These are phyloP conservation scores for Penicillium mononematosum DNA, from an alignment of 495 filamentous ascomycete species.

Conservation along the genomic window DNA sequence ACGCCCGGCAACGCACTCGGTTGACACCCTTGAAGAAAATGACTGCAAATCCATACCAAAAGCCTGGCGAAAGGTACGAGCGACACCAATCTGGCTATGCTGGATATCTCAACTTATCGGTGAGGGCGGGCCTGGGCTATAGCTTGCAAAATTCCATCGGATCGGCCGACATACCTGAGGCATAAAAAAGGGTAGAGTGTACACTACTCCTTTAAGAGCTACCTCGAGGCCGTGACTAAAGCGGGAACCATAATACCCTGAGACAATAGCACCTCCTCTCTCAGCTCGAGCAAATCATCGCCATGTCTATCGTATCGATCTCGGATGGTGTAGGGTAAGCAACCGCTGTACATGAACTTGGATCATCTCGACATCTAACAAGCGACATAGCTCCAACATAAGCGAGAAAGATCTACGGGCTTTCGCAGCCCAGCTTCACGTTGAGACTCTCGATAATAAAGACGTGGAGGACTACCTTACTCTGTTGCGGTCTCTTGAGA, in stretches of 20 bases:
- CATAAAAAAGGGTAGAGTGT: too few species aligned
- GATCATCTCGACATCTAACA: background rate
- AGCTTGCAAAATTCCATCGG: background rate
- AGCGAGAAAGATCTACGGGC: slow-evolving; percentile 12
- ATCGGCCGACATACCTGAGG: background rate
- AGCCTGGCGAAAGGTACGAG: background rate
- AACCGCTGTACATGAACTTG: background rate
- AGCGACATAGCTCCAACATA: slow-evolving; percentile 20
- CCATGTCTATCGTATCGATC: background rate
- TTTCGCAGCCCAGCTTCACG: slow-evolving; percentile 17
- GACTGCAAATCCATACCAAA: too few species aligned
- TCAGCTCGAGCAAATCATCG: background rate
- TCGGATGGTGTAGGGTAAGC: slow-evolving; percentile 1
- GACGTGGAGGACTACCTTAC: slow-evolving; percentile 29
- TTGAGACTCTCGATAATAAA: slow-evolving; percentile 16
- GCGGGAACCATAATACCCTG: background rate
- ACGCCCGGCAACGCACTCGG: too few species aligned
- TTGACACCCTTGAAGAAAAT: too few species aligned
- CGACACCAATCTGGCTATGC: background rate
- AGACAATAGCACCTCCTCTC: background rate
- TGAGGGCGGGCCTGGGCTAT: background rate
- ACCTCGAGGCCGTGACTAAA: background rate
- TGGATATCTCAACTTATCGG: background rate
- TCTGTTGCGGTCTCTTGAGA: slow-evolving; percentile 30
- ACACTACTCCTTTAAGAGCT: too few species aligned